Evolutionary conservation across 805 yeast species (phyloP).

Genomic region (Cephaloascus albidus): DNA sequence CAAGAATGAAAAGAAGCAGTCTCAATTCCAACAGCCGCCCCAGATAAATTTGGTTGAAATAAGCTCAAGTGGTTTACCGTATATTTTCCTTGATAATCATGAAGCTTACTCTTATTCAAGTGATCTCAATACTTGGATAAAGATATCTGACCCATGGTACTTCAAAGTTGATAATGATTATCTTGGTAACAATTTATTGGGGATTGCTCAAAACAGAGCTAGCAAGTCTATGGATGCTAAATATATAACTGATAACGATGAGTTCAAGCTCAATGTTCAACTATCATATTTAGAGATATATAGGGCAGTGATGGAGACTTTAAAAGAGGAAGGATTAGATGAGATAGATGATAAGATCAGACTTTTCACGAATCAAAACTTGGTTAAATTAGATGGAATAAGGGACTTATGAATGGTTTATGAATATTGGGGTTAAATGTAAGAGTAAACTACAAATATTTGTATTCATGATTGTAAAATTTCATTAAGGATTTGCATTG

Average conservation of each 20-base stretch:
- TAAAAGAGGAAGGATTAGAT: background rate
- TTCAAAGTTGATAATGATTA: constrained; percentile 2
- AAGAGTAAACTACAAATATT: too few relatives aligned
- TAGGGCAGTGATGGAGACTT: background rate
- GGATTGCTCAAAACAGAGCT: background rate
- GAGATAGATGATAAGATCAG: background rate
- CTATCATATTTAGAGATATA: background rate
- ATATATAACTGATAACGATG: background rate
- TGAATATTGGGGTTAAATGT: too few relatives aligned
- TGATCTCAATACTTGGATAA: constrained; percentile 37
- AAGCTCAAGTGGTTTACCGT: constrained; percentile 28
- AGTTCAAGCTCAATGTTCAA: background rate
- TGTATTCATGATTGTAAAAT: too few relatives aligned
- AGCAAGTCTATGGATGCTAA: background rate
- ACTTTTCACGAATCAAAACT: background rate
- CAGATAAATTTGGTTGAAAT: constrained; percentile 21
- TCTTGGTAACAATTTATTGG: background rate
- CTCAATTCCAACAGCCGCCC: constrained; percentile 9
- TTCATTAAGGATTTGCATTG: too few relatives aligned
- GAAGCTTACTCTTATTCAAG: constrained; percentile 33
- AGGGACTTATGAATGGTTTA: background rate
- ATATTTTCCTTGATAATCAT: constrained; percentile 25
- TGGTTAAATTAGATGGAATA: background rate
- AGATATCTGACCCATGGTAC: constrained; percentile 36
- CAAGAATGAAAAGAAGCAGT: constrained; percentile 8